These are phyloP conservation scores for Trichoderma orchidacearum DNA, from an alignment of 495 filamentous ascomycete species.

Conservation along the genomic window DNA sequence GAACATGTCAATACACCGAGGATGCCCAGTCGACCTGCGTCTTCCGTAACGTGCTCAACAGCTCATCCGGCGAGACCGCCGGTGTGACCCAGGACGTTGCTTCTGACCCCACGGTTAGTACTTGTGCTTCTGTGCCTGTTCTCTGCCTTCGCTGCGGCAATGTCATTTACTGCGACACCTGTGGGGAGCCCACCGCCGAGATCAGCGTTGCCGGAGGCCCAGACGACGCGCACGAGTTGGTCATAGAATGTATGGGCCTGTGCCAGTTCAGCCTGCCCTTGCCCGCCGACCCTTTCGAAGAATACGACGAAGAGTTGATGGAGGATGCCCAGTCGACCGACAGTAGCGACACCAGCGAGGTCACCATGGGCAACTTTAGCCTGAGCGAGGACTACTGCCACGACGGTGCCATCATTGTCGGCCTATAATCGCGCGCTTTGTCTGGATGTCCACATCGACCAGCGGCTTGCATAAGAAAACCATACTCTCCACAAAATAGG, in stretches of 20 bases:
- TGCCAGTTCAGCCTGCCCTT: background rate
- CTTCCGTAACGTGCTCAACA: conserved; percentile 82
- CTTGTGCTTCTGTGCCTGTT: conserved; percentile 14
- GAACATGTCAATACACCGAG: conserved; percentile 83
- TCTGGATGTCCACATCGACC: background rate
- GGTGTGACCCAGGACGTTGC: conserved; percentile 95
- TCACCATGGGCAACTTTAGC: background rate
- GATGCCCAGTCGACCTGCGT: conserved; percentile 74
- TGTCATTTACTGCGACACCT: conserved; percentile 16
- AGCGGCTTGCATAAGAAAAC: background rate
- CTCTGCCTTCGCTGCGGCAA: conserved; percentile 16
- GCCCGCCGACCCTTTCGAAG: conserved; percentile 1
- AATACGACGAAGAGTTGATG: conserved; percentile 5
- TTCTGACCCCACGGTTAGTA: conserved; percentile 93
- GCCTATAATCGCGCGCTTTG: background rate
- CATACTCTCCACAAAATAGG: background rate
- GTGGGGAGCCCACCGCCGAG: conserved; percentile 16
- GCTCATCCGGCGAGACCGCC: conserved; percentile 82
- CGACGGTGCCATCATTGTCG: background rate
- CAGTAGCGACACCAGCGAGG: background rate
- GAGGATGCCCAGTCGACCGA: conserved; percentile 4
- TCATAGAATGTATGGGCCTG: background rate
- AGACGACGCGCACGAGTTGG: background rate
- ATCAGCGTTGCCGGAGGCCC: background rate
- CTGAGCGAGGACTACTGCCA: background rate